Base-by-base conservation (phyloP, 1,284 basidiomycete genomes). In the Chondrostereum purpureum region DNA sequence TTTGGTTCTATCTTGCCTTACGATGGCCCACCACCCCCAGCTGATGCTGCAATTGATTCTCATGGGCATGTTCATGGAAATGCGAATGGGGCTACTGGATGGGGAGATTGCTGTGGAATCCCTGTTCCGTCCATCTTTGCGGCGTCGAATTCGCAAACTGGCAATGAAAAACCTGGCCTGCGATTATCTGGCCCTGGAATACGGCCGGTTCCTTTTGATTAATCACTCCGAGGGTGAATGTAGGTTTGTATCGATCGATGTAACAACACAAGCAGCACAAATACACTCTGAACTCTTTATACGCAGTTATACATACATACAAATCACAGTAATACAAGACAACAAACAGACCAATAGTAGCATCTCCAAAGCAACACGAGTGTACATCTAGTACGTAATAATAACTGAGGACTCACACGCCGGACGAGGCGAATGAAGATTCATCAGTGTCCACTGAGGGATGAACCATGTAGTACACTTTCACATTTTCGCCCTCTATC, bases 71-170 rank as follows among this genome's bases (percentile, higher is more conserved):
- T 73, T 0, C 78, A 86, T 58, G 59, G 75, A 6, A 78, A 80
- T 57, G 63, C 66, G 2, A 65, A 68, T 39, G 70, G 65, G 12
- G 70, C 76, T 43, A 65, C 70, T 6, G 80, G 79, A 1, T 97
- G 92, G 78, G 94, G 91, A n/a, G 92, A 98, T 60, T 97, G 92
- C 60, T 94, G 92, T 65, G 92, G 92, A 0, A 94, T 95, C 49
- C 84, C 85, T 2, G 83, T 94, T 5, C 91, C 90, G 1, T 87
- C 83, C 24, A 84, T 69, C 3, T 93, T 94, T 59, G 91, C 76
- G 11, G 85, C 89, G 45, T 8, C 27, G 8, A 87, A 85, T 0
- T 65, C 69, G 48, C 77, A 71, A 16, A 67, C 69, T 53, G 59
- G 68, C 43, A 70, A 64, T 49, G 62, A 61, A 50, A 54, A 52